These are phyloP conservation scores for Parietaria judaica DNA, from an alignment of 306 rosid species.

Conservation along the genomic window DNA sequence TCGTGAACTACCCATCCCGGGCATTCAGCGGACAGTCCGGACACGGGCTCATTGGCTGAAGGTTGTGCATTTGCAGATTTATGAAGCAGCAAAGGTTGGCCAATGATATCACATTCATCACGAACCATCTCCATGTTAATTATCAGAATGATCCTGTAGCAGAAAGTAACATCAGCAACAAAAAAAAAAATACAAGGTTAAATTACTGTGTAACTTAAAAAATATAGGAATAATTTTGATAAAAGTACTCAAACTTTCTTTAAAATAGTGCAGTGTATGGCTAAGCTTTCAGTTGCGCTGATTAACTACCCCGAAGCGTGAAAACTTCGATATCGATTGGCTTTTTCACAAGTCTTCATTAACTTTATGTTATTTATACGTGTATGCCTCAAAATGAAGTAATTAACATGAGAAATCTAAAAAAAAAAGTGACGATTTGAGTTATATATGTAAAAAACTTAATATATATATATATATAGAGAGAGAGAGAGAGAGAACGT, in stretches of 20 bases:
- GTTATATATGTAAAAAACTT: no score
- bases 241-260: no score
- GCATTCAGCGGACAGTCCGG: constrained; percentile 29
- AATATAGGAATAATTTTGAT: no score
- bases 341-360: no score
- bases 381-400: background rate
- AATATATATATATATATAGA: no score
- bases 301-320: no score
- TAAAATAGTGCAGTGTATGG: no score
- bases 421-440: background rate
- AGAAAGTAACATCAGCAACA: constrained; percentile 9
- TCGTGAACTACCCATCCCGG: constrained; percentile 31
- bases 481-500: constrained; percentile 7
- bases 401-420: background rate
- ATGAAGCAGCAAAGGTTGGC: constrained; percentile 40
- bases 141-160: constrained; percentile 64
- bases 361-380: background rate
- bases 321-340: no score
- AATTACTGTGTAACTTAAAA: no score
- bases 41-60: constrained; percentile 24
- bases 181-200: background rate
- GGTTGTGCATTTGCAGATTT: constrained; percentile 34
- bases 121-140: constrained; percentile 48
- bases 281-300: no score
- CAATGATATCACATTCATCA: constrained; percentile 51